Base-by-base conservation (phyloP, 73 alveolate genomes). In the Paramecium biaurelia region DNA sequence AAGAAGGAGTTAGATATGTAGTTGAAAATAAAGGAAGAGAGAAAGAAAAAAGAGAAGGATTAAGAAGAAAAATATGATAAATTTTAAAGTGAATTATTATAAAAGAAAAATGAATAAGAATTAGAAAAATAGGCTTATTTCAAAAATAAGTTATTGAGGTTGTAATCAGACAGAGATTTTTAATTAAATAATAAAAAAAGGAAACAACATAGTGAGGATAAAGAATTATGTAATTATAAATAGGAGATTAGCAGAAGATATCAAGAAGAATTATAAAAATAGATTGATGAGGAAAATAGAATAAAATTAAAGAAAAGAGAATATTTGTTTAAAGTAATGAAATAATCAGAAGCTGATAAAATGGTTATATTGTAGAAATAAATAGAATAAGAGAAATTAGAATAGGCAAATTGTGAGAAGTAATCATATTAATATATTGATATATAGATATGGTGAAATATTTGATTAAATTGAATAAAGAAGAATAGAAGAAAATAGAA, bases 391-490 rank as follows among this genome's bases (percentile, higher is more conserved):
- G 45, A 79, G 56, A 41, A 21, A 45, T 24, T 23, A 43, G 90
- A 79, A 24, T 79, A 79, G 15, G 70, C 47, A 43, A 41, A 79
- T 63, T 63, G 84, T 14, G 84, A 63, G 41, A 63, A 63, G 84
- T 63, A 63, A 30, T 10, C 4, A 30, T 63, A 23, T 63, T 30
- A 41, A 41, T 42, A 20, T 20, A 43, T 18, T 53, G 1, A 53
- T 53, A 53, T 18, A 23, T 47, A 79, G 56, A 24, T 79, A 79
- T 79, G 90, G 90, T 20, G 47, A 79, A 47, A 23, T 79, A 20
- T 30, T 79, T 24, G 90, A 79, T 79, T 79, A 79, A 43, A 43
- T 79, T 2, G 90, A 79, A 47, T n/a, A 79, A 24, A 79, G 72
- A 47, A 41, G 90, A 79, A 2, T 45, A 3, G 70, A 79, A 26